A percentile compares a stretch with the other conserved stretches of the same genome.
phyloP scores from a whole-genome alignment of 1,284 basidiomycete genomes.

The Leccinum cinnamomeum region DNA sequence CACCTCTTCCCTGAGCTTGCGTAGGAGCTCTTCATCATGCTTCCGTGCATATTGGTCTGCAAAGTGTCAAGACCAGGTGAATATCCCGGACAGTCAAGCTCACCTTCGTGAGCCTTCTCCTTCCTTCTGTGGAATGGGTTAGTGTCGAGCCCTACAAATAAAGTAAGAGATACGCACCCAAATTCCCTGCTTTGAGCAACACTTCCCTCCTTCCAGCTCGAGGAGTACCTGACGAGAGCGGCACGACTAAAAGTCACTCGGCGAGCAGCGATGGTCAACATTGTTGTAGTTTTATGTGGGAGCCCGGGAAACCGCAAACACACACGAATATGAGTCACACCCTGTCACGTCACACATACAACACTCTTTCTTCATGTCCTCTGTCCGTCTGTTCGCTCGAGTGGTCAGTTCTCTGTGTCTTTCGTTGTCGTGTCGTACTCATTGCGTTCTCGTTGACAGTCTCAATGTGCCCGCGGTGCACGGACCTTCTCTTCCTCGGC shows the following conservation, averaged over 20 bases:
- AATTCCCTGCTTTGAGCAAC: slow-evolving; percentile 61
- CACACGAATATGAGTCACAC: slow-evolving; percentile 22
- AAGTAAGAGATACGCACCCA: slow-evolving; percentile 37
- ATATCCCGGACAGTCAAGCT: not conserved
- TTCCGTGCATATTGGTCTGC: slow-evolving; percentile 59
- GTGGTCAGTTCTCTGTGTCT: slow-evolving; percentile 20
- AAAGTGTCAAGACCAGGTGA: slow-evolving; percentile 8
- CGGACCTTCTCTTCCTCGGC: slow-evolving; percentile 31
- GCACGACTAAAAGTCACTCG: slow-evolving; percentile 38
- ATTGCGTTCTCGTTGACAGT: slow-evolving; percentile 17
- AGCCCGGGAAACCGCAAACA: not conserved
- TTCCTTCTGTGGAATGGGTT: slow-evolving; percentile 51
- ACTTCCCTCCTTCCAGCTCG: slow-evolving; percentile 48
- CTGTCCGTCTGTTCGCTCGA: slow-evolving; percentile 29
- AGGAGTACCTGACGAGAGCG: slow-evolving; percentile 37
- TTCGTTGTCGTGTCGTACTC: slow-evolving; percentile 6
- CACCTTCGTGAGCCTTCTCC: slow-evolving; percentile 73
- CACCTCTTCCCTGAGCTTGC: slow-evolving; percentile 59
- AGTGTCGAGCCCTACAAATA: not conserved
- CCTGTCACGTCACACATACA: slow-evolving; percentile 18
- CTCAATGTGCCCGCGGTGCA: slow-evolving; percentile 22
- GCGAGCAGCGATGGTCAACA: slow-evolving; percentile 50
- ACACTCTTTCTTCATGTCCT: slow-evolving; percentile 32
- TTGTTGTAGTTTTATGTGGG: slow-evolving; percentile 19
- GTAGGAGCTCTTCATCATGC: slow-evolving; percentile 54